These are phyloP conservation scores for Citrus trifoliata DNA, from an alignment of 345 rosid species.

Conservation along the genomic window DNA sequence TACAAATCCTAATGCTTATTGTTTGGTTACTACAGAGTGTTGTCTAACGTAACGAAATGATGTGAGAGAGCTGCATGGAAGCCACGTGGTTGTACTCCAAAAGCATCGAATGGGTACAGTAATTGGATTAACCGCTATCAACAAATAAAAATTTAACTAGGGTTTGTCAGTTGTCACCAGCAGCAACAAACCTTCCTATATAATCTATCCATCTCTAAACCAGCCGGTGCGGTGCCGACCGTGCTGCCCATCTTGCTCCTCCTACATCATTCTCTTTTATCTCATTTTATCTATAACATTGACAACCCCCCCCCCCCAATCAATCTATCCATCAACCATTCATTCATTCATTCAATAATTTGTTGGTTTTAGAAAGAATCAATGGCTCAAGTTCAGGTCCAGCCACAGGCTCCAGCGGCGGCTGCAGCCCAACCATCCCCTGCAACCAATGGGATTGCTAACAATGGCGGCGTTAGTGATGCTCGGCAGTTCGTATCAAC, in stretches of 20 bases:
- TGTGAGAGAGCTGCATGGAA: neutral
- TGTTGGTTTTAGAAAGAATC: neutral
- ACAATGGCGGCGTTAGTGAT: slow-evolving; percentile 13
- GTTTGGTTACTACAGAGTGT: too few relatives aligned
- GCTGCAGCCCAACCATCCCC: slow-evolving; percentile 7
- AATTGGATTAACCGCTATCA: neutral
- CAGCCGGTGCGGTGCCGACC: slow-evolving; percentile 30
- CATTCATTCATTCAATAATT: neutral
- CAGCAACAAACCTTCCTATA: slow-evolving; percentile 2
- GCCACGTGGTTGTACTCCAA: neutral
- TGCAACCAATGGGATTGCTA: slow-evolving; percentile 23
- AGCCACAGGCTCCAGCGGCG: slow-evolving; percentile 16
- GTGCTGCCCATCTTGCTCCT: slow-evolving; percentile 23
- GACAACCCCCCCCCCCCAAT: neutral
- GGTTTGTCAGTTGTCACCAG: slow-evolving; percentile 3
- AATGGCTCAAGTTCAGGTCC: slow-evolving; percentile 43
- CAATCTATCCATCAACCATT: too few relatives aligned
- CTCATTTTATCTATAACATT: neutral
- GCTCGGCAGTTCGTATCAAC: slow-evolving; percentile 41
- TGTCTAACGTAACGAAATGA: neutral
- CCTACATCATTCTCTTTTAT: neutral
- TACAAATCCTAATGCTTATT: too few relatives aligned
- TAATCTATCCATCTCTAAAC: neutral
- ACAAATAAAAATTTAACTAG: neutral
- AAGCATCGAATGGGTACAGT: neutral